These are phyloP conservation scores for Volutella citrinella DNA, from an alignment of 2,329 filamentous ascomycete species.

Conservation along the genomic window DNA sequence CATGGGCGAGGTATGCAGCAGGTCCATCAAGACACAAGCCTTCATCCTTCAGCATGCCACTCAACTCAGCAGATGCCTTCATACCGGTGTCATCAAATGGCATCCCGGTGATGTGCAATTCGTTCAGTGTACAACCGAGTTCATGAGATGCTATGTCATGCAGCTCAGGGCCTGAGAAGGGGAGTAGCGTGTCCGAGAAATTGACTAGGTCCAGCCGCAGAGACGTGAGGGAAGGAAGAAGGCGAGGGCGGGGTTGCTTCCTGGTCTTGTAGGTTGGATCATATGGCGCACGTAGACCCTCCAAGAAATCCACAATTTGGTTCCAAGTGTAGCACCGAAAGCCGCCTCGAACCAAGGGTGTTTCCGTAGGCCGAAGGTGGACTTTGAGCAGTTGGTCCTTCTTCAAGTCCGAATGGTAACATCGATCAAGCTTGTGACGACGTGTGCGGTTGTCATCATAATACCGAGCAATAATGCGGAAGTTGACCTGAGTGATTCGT, in stretches of 20 bases:
- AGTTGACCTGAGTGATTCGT: constrained; percentile 43
- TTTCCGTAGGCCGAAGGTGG: constrained; percentile 41
- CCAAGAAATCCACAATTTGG: constrained; percentile 51
- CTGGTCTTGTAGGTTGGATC: constrained; percentile 38
- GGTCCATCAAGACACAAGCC: constrained; percentile 48
- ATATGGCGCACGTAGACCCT: constrained; percentile 48
- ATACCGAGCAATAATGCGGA: constrained; percentile 54
- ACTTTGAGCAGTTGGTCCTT: constrained; percentile 41
- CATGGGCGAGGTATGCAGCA: constrained; percentile 40
- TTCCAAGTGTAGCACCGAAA: constrained; percentile 55
- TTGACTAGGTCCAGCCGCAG: constrained; percentile 55
- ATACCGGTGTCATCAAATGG: constrained; percentile 47
- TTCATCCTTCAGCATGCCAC: constrained; percentile 52
- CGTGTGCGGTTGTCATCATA: constrained; percentile 47
- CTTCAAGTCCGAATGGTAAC: constrained; percentile 42
- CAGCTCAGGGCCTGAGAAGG: constrained; percentile 44
- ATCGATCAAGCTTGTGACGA: constrained; percentile 39
- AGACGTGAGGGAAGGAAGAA: constrained; percentile 45
- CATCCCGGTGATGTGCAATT: constrained; percentile 51
- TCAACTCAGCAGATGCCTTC: constrained; percentile 45
- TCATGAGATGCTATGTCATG: constrained; percentile 54
- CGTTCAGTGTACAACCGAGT: constrained; percentile 50
- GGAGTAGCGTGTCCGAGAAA: constrained; percentile 45
- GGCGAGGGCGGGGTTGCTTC: constrained; percentile 35
- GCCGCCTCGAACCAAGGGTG: constrained; percentile 45